Conservation (phyloP, 768 basidiomycete genomes). For the Amanita jacksonii region DNA sequence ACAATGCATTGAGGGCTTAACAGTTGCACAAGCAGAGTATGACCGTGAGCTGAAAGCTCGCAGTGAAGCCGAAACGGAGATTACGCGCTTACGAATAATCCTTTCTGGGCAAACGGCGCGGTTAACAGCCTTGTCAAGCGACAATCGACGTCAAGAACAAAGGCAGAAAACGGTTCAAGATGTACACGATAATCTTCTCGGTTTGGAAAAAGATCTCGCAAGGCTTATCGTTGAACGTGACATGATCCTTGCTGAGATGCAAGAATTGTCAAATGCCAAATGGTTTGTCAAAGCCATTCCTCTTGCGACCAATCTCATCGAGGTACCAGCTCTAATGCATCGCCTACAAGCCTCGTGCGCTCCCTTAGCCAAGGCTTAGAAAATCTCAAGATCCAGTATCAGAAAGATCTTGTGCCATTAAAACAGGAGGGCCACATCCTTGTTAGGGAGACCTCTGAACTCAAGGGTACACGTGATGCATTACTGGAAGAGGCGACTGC, state of each 20-base stretch:
- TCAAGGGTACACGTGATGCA: constrained; percentile 77
- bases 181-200: constrained; percentile 62
- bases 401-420: constrained; percentile 77
- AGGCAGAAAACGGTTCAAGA: constrained; percentile 76
- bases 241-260: constrained; percentile 86
- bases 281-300: constrained; percentile 33
- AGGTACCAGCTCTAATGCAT: constrained; percentile 21
- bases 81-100: constrained; percentile 73
- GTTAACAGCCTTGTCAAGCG: constrained; percentile 76
- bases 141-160: constrained; percentile 67
- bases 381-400: constrained; percentile 78
- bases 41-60: constrained; percentile 84
- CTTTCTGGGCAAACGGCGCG: constrained; percentile 85
- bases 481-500: constrained; percentile 89
- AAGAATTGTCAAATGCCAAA: constrained; percentile 72
- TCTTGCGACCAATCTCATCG: constrained; percentile 7
- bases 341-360: constrained; percentile 43
- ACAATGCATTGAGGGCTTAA: constrained; percentile 86
- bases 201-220: constrained; percentile 78
- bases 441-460: constrained; percentile 73
- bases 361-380: constrained; percentile 83
- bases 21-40: constrained; percentile 90
- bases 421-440: constrained; percentile 74
- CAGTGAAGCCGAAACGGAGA: constrained; percentile 88
- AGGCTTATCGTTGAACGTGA: constrained; percentile 86